Evolutionary conservation across 73 alveolate species (phyloP), one percentile per base, ranked within the genome.

Genomic region (Paramecium sonneborni): DNA sequence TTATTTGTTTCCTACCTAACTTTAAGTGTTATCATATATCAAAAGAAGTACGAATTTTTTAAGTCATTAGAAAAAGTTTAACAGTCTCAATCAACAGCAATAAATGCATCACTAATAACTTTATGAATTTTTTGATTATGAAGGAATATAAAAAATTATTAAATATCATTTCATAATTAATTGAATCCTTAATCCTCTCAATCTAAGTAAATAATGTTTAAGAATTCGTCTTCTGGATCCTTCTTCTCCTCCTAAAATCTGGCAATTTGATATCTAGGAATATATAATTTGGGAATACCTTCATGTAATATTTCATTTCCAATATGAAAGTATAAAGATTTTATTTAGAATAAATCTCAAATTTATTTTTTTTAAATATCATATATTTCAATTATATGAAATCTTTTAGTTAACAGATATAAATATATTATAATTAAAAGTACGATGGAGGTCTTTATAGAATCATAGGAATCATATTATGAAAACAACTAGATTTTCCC

Each of bases 151-250:
- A 18, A 52, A 23, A 48, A 48, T n/a, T 15, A 15, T 11, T 52
- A 52, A 52, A 15, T 52, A 4, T 52, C 30, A 15, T 52, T 15
- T 52, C 68, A 18, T 15, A n/a, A 6, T n/a, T 28, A 52, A 67
- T 52, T 52, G 14, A 18, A 18, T 18, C 94, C 94, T 24, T 70
- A 88, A 15, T 35, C 94, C 46, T 88, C 94, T 70, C 41, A 82
- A 52, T 88, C 94, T 24, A 91, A 88, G 69, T 70, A 88, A n/a
- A 91, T 43, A 12, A 88, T 41, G 20, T 88, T 70, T 28, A 88
- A 43, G 84, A 88, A 88, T 5, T 91, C 94, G 70, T 88, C 94
- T 15, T 88, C 91, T 12, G 34, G 24, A 46, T 88, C 94, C 85
- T 70, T 69, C 8, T 23, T 21, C 5, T 67, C 26, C 34, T 88